Conservation (phyloP, 1,284 basidiomycete genomes). For the Erythrobasidium hasegawianum region DNA sequence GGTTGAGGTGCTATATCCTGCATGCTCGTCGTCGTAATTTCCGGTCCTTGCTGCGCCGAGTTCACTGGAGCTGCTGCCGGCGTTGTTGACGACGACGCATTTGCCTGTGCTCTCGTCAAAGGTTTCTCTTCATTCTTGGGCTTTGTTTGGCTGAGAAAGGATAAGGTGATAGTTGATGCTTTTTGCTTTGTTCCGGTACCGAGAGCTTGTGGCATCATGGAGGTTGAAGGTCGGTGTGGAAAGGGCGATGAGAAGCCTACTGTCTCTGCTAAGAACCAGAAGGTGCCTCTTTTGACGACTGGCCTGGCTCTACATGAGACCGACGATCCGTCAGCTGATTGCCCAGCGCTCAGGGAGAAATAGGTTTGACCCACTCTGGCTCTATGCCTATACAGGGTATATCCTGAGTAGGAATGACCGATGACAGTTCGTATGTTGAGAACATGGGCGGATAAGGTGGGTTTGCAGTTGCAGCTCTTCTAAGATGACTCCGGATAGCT, state of each 20-base stretch:
- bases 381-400: slow-evolving; percentile 43
- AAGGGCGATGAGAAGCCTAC: slow-evolving; percentile 37
- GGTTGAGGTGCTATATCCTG: not conserved
- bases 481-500: slow-evolving; percentile 44
- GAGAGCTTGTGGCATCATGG: not conserved
- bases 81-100: not conserved
- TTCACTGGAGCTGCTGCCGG: not conserved
- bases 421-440: slow-evolving; percentile 43
- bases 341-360: not conserved
- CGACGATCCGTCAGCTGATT: not conserved
- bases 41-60: not conserved
- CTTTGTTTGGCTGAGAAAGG: slow-evolving; percentile 5
- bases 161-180: not conserved
- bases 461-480: slow-evolving; percentile 21
- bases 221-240: slow-evolving; percentile 11
- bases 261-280: slow-evolving; percentile 45
- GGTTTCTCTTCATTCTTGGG: slow-evolving; percentile 5
- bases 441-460: slow-evolving; percentile 42
- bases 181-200: not conserved
- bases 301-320: slow-evolving; percentile 36
- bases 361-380: slow-evolving; percentile 33
- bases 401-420: slow-evolving; percentile 39
- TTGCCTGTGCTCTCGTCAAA: slow-evolving; percentile 2
- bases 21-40: not conserved
- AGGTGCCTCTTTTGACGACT: slow-evolving; percentile 45